phyloP scores from a whole-genome alignment of 257 asterid species.

The Schizonepeta tenuifolia region DNA sequence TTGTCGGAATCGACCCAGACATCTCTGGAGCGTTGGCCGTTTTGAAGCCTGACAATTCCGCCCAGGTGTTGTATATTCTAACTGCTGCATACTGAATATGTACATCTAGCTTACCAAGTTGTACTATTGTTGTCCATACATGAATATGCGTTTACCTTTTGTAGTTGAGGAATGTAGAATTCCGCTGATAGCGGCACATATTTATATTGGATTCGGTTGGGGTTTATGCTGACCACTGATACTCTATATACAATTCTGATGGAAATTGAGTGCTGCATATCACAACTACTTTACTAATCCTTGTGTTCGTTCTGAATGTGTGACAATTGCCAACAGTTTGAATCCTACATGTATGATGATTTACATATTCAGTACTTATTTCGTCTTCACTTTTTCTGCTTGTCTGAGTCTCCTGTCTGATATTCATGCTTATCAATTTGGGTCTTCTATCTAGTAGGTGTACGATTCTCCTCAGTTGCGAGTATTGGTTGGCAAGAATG shows the following conservation, averaged over 20 bases:
- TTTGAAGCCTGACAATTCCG: conserved; percentile 61
- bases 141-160: neutral
- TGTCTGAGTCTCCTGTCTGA: conserved; percentile 7
- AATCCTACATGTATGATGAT: neutral
- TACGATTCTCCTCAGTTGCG: conserved; percentile 77
- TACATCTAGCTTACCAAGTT: conserved; percentile 9
- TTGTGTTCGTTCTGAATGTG: neutral
- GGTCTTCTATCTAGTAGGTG: conserved; percentile 45
- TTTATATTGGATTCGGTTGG: neutral
- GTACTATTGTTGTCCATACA: conserved; percentile 8
- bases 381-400: neutral
- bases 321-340: conserved; percentile 8
- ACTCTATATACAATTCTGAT: neutral
- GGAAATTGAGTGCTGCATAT: neutral
- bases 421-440: conserved; percentile 4
- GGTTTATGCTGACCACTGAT: neutral
- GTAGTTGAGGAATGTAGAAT: too few relatives aligned
- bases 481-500: conserved; percentile 62
- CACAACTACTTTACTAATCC: neutral
- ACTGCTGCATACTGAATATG: conserved; percentile 14
- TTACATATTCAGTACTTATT: conserved; percentile 11
- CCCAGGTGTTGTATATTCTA: conserved; percentile 44
- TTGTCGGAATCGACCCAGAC: conserved; percentile 79
- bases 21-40: conserved; percentile 78
- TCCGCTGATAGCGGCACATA: too few relatives aligned